These are phyloP conservation scores for Colletotrichum falcatum DNA, from an alignment of 2,329 filamentous ascomycete genomes.

Conservation along the genomic window DNA sequence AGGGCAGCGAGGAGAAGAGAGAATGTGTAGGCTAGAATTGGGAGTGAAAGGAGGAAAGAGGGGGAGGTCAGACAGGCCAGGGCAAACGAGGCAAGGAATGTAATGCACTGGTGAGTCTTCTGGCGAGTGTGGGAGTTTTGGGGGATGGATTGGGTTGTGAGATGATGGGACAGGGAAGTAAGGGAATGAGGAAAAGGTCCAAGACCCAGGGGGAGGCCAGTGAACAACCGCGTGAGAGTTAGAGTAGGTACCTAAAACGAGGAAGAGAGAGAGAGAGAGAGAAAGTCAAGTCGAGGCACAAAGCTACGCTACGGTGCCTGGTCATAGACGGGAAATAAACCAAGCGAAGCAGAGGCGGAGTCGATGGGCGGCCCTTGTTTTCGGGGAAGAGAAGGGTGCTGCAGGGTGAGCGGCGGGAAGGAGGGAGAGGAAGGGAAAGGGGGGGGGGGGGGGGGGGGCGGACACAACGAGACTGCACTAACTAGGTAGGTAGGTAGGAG, in stretches of 20 bases:
- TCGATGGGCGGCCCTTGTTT: conserved; percentile 1
- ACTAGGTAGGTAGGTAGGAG: conserved; percentile 6
- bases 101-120: conserved; percentile 4
- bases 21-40: conserved; percentile 28
- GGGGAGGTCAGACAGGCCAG: conserved; percentile 31
- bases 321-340: conserved; percentile 15
- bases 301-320: conserved; percentile 15
- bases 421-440: conserved; percentile 24
- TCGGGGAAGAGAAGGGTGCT: conserved; percentile 1
- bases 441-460: conserved; percentile 23
- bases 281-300: conserved; percentile 26
- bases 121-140: conserved; percentile 1
- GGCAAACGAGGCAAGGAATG: conserved; percentile 34
- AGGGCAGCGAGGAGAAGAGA: conserved; percentile 13
- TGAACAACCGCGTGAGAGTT: not conserved
- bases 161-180: not conserved
- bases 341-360: conserved; percentile 4
- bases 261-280: not conserved
- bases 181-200: conserved; percentile 4
- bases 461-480: conserved; percentile 2
- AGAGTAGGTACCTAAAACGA: not conserved
- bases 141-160: not conserved
- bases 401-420: conserved; percentile 9
- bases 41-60: conserved; percentile 16
- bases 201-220: conserved; percentile 13